phyloP scores from a whole-genome alignment of 2,329 filamentous ascomycete species.

The Endoconidiophora polonica region DNA sequence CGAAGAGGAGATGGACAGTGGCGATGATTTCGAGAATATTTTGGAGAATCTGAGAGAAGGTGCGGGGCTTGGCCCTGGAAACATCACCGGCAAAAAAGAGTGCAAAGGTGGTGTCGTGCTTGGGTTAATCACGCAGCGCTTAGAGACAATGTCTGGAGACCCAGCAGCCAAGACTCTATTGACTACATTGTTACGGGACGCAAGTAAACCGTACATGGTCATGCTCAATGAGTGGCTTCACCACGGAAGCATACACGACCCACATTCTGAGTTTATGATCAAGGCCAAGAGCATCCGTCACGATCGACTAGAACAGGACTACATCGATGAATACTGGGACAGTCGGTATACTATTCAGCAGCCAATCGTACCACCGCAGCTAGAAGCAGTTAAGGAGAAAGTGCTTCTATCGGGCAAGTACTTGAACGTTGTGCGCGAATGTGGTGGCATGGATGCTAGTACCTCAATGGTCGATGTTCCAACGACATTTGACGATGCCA shows the following conservation, averaged over 20 bases:
- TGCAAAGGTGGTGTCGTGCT: slow-evolving; percentile 97
- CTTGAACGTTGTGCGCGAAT: slow-evolving; percentile 92
- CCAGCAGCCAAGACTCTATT: slow-evolving; percentile 71
- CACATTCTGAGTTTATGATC: slow-evolving; percentile 83
- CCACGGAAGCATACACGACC: slow-evolving; percentile 85
- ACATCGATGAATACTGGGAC: slow-evolving; percentile 99
- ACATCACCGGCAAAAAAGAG: slow-evolving; percentile 72
- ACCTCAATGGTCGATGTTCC: slow-evolving; percentile 80
- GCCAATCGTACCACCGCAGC: slow-evolving; percentile 76
- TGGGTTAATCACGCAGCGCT: slow-evolving; percentile 64
- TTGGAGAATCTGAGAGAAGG: slow-evolving; percentile 78
- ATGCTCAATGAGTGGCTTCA: slow-evolving; percentile 99
- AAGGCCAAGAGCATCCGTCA: slow-evolving; percentile 90
- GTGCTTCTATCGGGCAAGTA: slow-evolving; percentile 93
- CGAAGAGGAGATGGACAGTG: slow-evolving; percentile 53
- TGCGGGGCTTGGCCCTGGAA: slow-evolving; percentile 61
- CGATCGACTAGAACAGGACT: slow-evolving; percentile 84
- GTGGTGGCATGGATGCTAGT: slow-evolving; percentile 86
- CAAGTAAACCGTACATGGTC: slow-evolving; percentile 85
- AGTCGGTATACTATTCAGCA: slow-evolving; percentile 90
- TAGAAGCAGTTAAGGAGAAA: slow-evolving; percentile 82
- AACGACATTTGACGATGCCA: slow-evolving; percentile 73
- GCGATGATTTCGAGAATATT: slow-evolving; percentile 84
- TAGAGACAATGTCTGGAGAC: slow-evolving; percentile 85
- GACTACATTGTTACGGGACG: slow-evolving; percentile 67